A percentile compares a stretch with the other conserved stretches of the same genome.
Conservation (phyloP, 2,329 filamentous ascomycete species). For the Trichoderma oligosporum region DNA sequence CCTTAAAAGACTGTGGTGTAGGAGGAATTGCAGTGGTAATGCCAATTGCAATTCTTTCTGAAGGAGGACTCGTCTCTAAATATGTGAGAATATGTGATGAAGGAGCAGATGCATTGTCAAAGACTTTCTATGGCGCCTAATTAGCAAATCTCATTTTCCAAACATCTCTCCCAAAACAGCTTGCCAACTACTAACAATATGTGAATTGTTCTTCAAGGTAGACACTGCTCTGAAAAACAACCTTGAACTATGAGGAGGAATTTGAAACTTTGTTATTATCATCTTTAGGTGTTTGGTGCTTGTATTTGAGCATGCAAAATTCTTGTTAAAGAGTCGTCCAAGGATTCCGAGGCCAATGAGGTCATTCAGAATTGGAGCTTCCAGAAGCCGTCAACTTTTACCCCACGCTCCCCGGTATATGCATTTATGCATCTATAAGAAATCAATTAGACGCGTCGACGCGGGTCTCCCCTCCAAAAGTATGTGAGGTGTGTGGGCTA, state of each 20-base stretch:
- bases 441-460: conserved; percentile 41
- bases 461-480: conserved; percentile 27
- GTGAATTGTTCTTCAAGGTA: conserved; percentile 48
- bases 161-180: conserved; percentile 39
- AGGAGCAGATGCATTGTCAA: conserved; percentile 45
- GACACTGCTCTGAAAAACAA: conserved; percentile 37
- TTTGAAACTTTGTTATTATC: conserved; percentile 28
- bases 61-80: conserved; percentile 56
- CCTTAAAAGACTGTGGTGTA: conserved; percentile 55
- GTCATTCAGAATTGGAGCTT: conserved; percentile 27
- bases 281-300: conserved; percentile 23
- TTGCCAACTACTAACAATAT: conserved; percentile 49
- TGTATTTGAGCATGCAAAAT: not conserved
- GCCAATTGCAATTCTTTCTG: conserved; percentile 53
- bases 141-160: conserved; percentile 41
- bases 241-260: conserved; percentile 22
- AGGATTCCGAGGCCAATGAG: conserved; percentile 26
- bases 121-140: conserved; percentile 49
- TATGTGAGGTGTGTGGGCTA: not conserved
- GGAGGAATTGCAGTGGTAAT: conserved; percentile 57
- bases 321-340: not conserved
- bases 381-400: conserved; percentile 12
- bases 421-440: conserved; percentile 29
- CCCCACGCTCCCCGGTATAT: conserved; percentile 15
- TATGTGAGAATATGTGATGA: conserved; percentile 55